Conservation (phyloP, 257 asterid species). For the Solanum paucissectum region DNA sequence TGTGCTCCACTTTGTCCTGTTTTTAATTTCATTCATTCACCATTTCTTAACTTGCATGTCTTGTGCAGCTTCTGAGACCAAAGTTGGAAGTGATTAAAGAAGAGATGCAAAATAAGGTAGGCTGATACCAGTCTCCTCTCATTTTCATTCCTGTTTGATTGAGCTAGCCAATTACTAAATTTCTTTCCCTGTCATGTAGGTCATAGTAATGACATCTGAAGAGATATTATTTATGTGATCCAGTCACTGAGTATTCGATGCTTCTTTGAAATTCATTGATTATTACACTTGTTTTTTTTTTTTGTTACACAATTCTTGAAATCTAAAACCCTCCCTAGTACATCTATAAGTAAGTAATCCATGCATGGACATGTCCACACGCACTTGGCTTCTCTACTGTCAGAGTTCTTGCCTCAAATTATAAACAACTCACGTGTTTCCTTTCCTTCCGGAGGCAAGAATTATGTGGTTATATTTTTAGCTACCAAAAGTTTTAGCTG, state of each 20-base stretch:
- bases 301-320: not conserved
- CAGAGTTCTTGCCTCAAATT: not conserved
- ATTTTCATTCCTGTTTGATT: not conserved
- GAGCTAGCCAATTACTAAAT: not conserved
- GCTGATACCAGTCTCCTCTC: constrained; percentile 5
- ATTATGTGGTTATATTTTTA: not conserved
- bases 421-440: not conserved
- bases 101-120: constrained; percentile 72
- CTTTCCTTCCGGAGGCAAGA: not conserved
- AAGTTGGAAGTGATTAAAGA: constrained; percentile 57
- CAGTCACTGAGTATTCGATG: not conserved
- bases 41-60: constrained; percentile 5
- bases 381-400: not conserved
- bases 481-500: not conserved
- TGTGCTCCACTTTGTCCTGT: not conserved
- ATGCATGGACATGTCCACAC: not conserved
- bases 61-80: constrained; percentile 71
- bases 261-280: not conserved
- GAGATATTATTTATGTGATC: not conserved
- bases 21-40: not conserved
- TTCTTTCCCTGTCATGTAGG: not conserved
- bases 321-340: not conserved
- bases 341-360: not conserved
- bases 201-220: not conserved
- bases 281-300: not conserved